These are phyloP conservation scores for Holtermannia corniformis DNA, from an alignment of 768 basidiomycete species.

Conservation along the genomic window DNA sequence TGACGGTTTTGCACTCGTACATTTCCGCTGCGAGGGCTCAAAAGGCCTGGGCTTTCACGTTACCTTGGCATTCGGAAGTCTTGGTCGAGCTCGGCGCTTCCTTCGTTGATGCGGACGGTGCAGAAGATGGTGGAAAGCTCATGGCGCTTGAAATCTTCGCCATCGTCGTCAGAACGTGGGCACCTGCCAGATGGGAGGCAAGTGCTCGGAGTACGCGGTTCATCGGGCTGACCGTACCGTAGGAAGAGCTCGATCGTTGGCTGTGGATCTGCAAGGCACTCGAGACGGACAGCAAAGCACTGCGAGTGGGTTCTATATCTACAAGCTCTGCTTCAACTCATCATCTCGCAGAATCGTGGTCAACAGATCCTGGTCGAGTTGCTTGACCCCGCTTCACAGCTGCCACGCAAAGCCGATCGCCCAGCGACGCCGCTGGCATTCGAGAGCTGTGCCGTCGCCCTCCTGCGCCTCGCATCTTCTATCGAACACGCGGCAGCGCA, in stretches of 20 bases:
- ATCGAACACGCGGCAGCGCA: constrained; percentile 4
- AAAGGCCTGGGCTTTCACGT: constrained; percentile 28
- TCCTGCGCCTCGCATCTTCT: constrained; percentile 17
- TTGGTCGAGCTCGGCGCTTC: constrained; percentile 24
- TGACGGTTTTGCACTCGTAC: constrained; percentile 27
- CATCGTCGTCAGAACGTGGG: constrained; percentile 25
- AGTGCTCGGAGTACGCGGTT: not conserved
- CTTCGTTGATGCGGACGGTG: constrained; percentile 12
- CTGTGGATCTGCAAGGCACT: constrained; percentile 26
- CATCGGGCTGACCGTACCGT: not conserved
- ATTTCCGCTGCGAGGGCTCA: constrained; percentile 29
- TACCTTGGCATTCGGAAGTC: constrained; percentile 29
- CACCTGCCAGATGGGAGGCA: constrained; percentile 17
- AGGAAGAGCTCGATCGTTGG: constrained; percentile 30
- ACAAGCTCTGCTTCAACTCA: too few species aligned
- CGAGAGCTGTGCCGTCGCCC: constrained; percentile 6
- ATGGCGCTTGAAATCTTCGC: constrained; percentile 34
- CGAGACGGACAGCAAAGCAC: constrained; percentile 15
- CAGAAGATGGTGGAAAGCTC: constrained; percentile 22
- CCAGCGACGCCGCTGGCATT: constrained; percentile 16
- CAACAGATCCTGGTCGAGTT: constrained; percentile 16
- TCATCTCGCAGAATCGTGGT: constrained; percentile 12
- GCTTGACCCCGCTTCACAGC: constrained; percentile 17
- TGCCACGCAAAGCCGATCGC: constrained; percentile 12
- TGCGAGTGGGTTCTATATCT: constrained; percentile 3